phyloP scores from a whole-genome alignment of 495 filamentous ascomycete genomes.

The Melanomma pulvis-pyrius region DNA sequence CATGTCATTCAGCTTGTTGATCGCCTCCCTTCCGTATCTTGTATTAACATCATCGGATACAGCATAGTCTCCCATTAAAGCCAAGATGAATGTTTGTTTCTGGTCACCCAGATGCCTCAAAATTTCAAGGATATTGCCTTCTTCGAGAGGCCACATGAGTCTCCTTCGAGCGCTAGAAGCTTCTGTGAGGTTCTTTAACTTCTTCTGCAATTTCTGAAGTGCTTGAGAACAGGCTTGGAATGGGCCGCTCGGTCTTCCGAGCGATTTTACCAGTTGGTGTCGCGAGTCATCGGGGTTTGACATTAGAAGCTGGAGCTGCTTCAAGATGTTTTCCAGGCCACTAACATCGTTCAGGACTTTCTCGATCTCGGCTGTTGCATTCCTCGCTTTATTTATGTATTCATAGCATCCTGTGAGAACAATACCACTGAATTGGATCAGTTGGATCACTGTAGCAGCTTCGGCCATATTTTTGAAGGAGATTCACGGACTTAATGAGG shows the following conservation, averaged over 20 bases:
- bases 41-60: not conserved
- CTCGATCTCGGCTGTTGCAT: not conserved
- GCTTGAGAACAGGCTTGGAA: not conserved
- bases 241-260: not conserved
- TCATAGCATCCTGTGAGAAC: not conserved
- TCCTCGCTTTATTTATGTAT: not conserved
- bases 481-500: too few relatives aligned
- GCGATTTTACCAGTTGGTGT: not conserved
- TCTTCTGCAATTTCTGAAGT: not conserved
- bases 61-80: not conserved
- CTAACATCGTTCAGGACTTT: not conserved
- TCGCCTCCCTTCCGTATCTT: not conserved
- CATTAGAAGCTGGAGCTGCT: not conserved
- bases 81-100: not conserved
- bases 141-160: not conserved
- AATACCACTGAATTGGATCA: not conserved
- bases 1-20: not conserved
- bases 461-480: not conserved
- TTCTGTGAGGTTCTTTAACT: not conserved
- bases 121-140: not conserved
- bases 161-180: not conserved
- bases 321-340: not conserved
- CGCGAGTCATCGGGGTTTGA: not conserved
- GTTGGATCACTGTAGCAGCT: not conserved
- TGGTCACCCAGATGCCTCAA: not conserved